These are phyloP conservation scores for Nemania serpens DNA, from an alignment of 2,329 filamentous ascomycete species.

Conservation along the genomic window DNA sequence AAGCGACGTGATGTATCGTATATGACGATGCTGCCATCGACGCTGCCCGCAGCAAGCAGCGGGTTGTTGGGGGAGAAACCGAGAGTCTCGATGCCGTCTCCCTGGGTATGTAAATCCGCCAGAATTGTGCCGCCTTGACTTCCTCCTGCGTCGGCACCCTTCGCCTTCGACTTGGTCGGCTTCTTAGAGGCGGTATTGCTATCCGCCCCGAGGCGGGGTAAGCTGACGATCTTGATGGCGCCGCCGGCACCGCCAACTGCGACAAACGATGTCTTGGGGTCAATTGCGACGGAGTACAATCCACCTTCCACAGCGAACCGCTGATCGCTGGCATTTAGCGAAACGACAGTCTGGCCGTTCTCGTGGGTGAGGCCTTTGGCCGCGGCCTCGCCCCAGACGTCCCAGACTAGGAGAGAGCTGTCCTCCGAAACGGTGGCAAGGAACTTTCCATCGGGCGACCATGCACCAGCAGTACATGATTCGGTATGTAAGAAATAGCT, in stretches of 20 bases:
- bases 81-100: conserved; percentile 76
- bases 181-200: conserved; percentile 33
- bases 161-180: conserved; percentile 44
- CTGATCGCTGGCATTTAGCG: conserved; percentile 79
- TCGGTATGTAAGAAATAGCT: conserved; percentile 90
- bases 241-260: conserved; percentile 89
- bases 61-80: conserved; percentile 59
- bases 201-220: conserved; percentile 65
- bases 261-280: conserved; percentile 77
- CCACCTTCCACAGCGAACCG: conserved; percentile 92
- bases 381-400: conserved; percentile 81
- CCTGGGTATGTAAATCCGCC: conserved; percentile 79
- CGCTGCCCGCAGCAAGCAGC: conserved; percentile 67
- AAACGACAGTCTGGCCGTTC: conserved; percentile 70
- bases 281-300: conserved; percentile 83
- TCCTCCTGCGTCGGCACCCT: conserved; percentile 47
- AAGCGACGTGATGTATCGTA: conserved; percentile 88
- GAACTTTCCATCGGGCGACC: conserved; percentile 85
- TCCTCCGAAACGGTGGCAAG: conserved; percentile 91
- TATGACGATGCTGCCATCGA: conserved; percentile 78
- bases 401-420: conserved; percentile 87
- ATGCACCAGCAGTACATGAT: conserved; percentile 85
- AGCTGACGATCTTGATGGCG: conserved; percentile 79
- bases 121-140: conserved; percentile 66
- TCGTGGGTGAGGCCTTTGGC: conserved; percentile 56